Evolutionary conservation across 257 asterid species (phyloP).

Genomic region (Avicennia marina): DNA sequence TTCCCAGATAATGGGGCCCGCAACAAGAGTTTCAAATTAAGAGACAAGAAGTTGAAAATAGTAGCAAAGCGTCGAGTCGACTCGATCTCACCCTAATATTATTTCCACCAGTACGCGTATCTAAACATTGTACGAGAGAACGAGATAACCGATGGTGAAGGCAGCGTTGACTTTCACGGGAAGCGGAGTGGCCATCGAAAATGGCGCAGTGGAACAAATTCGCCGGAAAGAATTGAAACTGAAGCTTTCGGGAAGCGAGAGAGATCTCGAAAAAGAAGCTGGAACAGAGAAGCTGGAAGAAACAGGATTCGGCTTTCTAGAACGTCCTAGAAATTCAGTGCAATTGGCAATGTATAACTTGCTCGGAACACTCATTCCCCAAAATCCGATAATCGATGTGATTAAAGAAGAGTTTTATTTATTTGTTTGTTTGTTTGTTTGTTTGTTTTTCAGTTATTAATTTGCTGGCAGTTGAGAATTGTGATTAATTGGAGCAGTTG

Average conservation of each 20-base stretch:
- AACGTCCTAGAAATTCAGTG: constrained; percentile 8
- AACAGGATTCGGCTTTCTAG: constrained; percentile 17
- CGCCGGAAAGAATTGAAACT: constrained; percentile 10
- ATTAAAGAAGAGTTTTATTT: not conserved
- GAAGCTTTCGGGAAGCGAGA: constrained; percentile 25
- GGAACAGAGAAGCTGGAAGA: constrained; percentile 5
- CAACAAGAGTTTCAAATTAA: not conserved
- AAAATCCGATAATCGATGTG: constrained; percentile 5
- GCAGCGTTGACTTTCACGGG: constrained; percentile 25
- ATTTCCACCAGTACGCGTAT: not conserved
- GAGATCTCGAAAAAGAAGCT: constrained; percentile 12
- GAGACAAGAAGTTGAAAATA: not conserved
- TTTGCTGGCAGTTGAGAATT: not conserved
- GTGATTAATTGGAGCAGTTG: constrained; percentile 9
- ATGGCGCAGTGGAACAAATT: constrained; percentile 20
- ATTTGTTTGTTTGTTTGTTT: no score
- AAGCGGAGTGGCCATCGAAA: constrained; percentile 18
- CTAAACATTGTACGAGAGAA: not conserved
- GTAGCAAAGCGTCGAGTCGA: constrained; percentile 13
- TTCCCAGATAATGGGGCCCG: not conserved
- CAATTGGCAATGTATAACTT: constrained; percentile 15
- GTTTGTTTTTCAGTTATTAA: not conserved
- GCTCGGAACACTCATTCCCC: constrained; percentile 30
- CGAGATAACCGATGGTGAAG: constrained; percentile 23
- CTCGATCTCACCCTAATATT: no score